Evolutionary conservation across 257 asterid genomes (phyloP), one percentile per base, ranked within the genome.

Genomic region (Apocynum venetum): DNA sequence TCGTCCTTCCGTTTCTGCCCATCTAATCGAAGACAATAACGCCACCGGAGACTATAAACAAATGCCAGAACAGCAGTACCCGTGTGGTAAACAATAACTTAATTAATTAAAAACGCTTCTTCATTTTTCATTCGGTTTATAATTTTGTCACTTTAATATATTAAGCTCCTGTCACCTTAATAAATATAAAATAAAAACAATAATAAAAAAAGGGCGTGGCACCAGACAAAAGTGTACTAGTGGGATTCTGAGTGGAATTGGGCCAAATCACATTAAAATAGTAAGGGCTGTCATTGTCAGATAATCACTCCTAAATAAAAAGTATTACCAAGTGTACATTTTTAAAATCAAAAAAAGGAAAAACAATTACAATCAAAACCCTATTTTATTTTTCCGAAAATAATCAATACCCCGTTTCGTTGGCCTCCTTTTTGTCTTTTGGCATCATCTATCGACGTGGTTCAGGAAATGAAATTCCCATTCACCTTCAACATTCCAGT

Each of bases 371-470:
- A 46, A 46, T 46, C 49, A 46, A 46, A 46, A 6, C 49, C 47
- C 6, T 46, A 4, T 46, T 46, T 46, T 44, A 3, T 44, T 44
- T 44, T 2, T 44, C 3, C 6, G 53, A 49, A 49, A 49, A 13
- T 2, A 35, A 3, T 35, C 0, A 43, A 77, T 14, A 63, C 20
- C 63, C 64, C 1, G 6, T 31, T 63, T 9, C 3, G 36, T 11
- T 49, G 47, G 71, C 76, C 41, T 2, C 76, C 41, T 2, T 57
- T 46, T 77, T 56, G 71, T 49, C 67, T 68, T 12, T 43, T 69
- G 55, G 38, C 8, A 48, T 20, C 12, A 4, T 12, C 1, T 7
- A 25, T 25, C 31, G 15, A 20, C 38, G 40, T 2, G 25, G 74
- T n/a, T 40, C 0, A 5, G 17, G 6, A 66, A 60, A 60, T 31